Evolutionary conservation across 2,329 filamentous ascomycete genomes (phyloP), one percentile per base, ranked within the genome.

Genomic region (Fusarium redolens): DNA sequence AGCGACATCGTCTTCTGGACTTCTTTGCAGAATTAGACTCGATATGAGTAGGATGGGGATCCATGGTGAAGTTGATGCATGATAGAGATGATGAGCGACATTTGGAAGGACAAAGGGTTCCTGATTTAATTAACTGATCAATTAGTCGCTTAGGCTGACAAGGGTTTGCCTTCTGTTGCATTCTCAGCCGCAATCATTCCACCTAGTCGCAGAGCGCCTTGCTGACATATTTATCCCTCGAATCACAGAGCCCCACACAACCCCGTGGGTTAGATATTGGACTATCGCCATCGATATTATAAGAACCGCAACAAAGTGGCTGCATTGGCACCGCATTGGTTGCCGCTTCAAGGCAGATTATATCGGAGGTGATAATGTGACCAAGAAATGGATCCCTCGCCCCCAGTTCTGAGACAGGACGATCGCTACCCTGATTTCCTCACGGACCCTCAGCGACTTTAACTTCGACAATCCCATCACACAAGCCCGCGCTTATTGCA

Each of bases 171-270:
- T 2, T 5, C 28, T 4, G 12, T 38, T 22, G 13, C n/a, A 38
- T 15, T 38, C 43, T 61, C 55, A 58, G 60, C 60, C 60, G 54
- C 52, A 59, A n/a, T 63, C 43, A n/a, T 41, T 40, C 52, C 22
- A 58, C 37, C 20, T 7, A 22, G 38, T 38, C 22, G 22, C 20
- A 48, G 33, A 40, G 11, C 22, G 60, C 60, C 52, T 33, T 40
- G 43, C 30, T 58, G n/a, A 40, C 31, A 30, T 48, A 56, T 37
- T 63, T 61, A 25, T 17, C 40, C 61, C 33, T 52, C 65, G 48
- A 68, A 68, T 68, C 65, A 68, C 28, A 65, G 20, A 30, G 17
- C 48, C n/a, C n/a, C 52, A 55, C 60, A 51, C 5, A 17, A 28
- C 55, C 61, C 14, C 65, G 65, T 68, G 65, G 22, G 28, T 9